Evolutionary conservation across 257 asterid species (phyloP), one percentile per base, ranked within the genome.

Genomic region (Solanum lycopersicoides): DNA sequence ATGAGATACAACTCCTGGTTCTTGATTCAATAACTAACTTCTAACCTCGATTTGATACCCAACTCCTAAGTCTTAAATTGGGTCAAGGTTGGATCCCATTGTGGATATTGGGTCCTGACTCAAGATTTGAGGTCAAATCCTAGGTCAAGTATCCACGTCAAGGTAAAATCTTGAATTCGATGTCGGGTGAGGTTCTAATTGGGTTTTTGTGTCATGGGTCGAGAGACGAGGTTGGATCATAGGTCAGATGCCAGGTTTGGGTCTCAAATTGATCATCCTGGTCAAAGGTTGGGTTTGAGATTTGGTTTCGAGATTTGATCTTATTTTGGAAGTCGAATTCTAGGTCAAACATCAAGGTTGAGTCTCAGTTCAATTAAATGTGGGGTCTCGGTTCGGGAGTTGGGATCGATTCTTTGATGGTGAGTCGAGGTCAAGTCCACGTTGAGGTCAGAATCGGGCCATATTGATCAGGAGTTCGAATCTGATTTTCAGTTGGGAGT

Each of bases 181-280:
- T 53, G 63, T 53, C n/a, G 63, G 63, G n/a, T 53, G 63, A 53
- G n/a, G 63, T 53, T 53, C 1, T 3, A 53, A 53, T n/a, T 53
- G 4, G 0, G 0, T 16, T 53, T 53, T 53, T 50, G 3, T 16
- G 23, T 53, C 3, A 7, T 1, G 3, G 63, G 63, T 1, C 0
- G 4, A 16, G 23, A 16, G 4, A 6, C n/a, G 11, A 6, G 63
- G 63, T 53, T 18, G 2, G n/a, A 53, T 53, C 63, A 10, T 53
- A 53, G n/a, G 11, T 53, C n/a, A 18, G 1, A 53, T 53, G n/a
- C 7, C 63, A 53, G 1, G 23, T 18, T 53, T 53, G n/a, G 63
- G 63, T 53, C 63, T 53, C 63, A 53, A 53, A 53, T 53, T 53
- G n/a, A 53, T 53, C 63, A 53, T 53, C 63, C 1, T 4, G 11